Percentiles rank a stretch among this genome's conserved stretches.
These are phyloP conservation scores for Rhipidocladum racemiflorum DNA, from an alignment of 176 grass and related monocot species.

Conservation along the genomic window DNA sequence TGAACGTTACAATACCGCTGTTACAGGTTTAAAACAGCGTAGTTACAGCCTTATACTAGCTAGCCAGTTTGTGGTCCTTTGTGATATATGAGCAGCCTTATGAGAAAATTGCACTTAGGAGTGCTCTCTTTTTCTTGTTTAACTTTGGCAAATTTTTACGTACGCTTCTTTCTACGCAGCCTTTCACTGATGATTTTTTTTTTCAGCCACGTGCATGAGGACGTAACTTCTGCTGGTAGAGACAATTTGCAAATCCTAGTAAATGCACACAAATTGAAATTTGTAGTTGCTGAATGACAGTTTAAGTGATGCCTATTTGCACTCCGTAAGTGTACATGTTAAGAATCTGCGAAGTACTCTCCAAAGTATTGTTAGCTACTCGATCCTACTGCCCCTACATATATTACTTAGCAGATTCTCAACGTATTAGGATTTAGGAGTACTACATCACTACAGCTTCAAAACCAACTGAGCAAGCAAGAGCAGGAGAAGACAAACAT, in stretches of 20 bases:
- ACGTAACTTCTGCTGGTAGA: not conserved
- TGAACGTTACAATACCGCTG: not conserved
- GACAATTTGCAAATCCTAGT: not conserved
- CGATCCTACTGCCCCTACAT: not conserved
- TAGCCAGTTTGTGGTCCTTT: slow-evolving; percentile 9
- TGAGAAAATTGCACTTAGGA: slow-evolving; percentile 14
- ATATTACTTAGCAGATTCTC: not conserved
- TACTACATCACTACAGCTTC: not conserved
- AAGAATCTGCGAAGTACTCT: not conserved
- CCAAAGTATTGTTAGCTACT: too few species aligned
- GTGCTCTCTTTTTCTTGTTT: not conserved
- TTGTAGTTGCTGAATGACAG: not conserved
- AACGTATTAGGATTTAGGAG: not conserved
- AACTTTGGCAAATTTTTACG: slow-evolving; percentile 3
- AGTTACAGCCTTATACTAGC: slow-evolving; percentile 9
- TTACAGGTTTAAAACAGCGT: slow-evolving; percentile 21
- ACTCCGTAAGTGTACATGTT: not conserved
- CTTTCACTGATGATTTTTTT: not conserved
- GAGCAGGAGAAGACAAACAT: slow-evolving; percentile 15
- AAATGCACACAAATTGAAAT: not conserved
- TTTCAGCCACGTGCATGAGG: not conserved
- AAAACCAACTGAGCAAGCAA: not conserved
- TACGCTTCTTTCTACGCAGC: not conserved
- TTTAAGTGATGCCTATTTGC: not conserved
- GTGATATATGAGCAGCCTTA: not conserved